Evolutionary conservation across 2,329 filamentous ascomycete species (phyloP).

Genomic region (Talaromyces sp.): DNA sequence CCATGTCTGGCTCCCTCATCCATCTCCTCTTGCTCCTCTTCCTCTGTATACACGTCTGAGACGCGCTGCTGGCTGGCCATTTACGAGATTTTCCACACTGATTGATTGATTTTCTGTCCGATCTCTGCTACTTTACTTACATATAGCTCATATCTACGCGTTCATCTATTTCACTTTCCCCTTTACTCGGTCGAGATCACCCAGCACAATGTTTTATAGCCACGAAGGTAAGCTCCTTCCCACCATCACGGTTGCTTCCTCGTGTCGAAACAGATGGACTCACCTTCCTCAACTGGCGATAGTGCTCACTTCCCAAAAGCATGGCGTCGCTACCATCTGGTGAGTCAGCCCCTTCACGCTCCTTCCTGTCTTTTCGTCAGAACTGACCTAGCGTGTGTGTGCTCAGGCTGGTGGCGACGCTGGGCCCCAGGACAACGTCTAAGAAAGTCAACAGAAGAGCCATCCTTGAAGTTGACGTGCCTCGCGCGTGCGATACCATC

Average conservation of each 20-base stretch:
- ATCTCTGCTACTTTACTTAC: background rate
- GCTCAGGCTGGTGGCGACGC: conserved; percentile 80
- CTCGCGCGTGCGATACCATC: conserved; percentile 84
- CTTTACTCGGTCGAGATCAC: background rate
- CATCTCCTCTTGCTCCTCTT: background rate
- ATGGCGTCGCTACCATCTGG: conserved; percentile 95
- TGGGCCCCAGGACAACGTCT: conserved; percentile 65
- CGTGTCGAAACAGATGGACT: background rate
- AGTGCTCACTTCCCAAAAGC: conserved; percentile 77
- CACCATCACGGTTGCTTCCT: background rate
- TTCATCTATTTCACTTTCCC: background rate
- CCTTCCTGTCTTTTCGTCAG: conserved; percentile 1
- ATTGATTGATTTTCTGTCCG: background rate
- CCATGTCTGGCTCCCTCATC: background rate
- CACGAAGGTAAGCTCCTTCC: conserved; percentile 67
- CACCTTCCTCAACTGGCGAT: conserved; percentile 1
- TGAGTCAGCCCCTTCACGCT: conserved; percentile 39
- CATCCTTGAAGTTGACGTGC: conserved; percentile 81
- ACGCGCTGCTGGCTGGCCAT: background rate
- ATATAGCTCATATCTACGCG: background rate
- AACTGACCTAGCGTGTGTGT: background rate
- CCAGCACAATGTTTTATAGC: conserved; percentile 78
- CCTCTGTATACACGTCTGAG: background rate
- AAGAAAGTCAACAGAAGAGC: conserved; percentile 76
- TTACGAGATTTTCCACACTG: background rate